phyloP scores from a whole-genome alignment of 2,329 filamentous ascomycete species.

The Cadophora sp. region DNA sequence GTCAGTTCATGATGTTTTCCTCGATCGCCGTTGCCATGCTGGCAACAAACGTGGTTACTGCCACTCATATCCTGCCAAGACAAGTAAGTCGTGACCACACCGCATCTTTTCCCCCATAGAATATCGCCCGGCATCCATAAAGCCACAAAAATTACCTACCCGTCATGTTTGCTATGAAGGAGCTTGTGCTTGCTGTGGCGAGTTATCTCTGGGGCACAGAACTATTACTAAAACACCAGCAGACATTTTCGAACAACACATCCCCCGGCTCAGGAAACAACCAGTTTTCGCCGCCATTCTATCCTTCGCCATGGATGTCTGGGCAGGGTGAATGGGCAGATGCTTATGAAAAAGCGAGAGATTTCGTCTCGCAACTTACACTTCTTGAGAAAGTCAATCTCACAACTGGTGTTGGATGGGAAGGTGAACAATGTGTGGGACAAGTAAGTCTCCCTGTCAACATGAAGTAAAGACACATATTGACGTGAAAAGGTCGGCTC shows the following conservation, averaged over 20 bases:
- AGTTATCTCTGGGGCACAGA: constrained; percentile 19
- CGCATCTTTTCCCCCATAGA: not conserved
- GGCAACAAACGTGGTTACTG: constrained; percentile 16
- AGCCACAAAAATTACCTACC: not conserved
- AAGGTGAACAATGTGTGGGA: constrained; percentile 41
- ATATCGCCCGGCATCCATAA: not conserved
- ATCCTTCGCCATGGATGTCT: constrained; percentile 42
- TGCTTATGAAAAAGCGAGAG: constrained; percentile 73
- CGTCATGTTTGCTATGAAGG: constrained; percentile 21
- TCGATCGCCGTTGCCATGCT: constrained; percentile 14
- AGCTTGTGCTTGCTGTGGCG: constrained; percentile 21
- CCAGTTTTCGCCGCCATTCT: constrained; percentile 33
- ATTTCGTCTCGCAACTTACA: constrained; percentile 75
- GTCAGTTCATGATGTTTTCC: constrained; percentile 17
- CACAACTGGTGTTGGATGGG: constrained; percentile 74
- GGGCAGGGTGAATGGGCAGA: constrained; percentile 62
- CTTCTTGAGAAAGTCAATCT: constrained; percentile 89
- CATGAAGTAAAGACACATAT: not conserved
- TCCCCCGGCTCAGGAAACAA: constrained; percentile 11
- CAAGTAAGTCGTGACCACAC: constrained; percentile 11
- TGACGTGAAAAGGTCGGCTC: constrained; percentile 36
- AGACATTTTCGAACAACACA: constrained; percentile 21
- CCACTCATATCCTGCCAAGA: constrained; percentile 10
- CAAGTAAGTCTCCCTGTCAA: constrained; percentile 29
- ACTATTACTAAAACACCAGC: constrained; percentile 6